A percentile compares a stretch with the other conserved stretches of the same genome.
phyloP scores from a whole-genome alignment of 352 stramenopile genomes.

The Ophiocytium majus region DNA sequence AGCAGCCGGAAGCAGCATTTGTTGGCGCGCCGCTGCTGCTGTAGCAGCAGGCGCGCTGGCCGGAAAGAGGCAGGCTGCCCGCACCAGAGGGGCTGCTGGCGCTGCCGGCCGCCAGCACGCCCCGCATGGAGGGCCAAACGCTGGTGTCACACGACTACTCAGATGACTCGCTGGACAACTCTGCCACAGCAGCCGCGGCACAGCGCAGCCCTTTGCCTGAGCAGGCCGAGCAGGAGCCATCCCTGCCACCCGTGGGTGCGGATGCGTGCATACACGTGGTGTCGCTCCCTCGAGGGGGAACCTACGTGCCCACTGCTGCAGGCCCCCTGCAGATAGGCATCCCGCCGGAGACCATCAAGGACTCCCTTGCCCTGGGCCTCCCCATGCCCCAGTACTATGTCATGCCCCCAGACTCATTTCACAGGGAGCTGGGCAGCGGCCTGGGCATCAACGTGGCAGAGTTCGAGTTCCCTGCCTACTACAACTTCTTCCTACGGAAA shows the following conservation, averaged over 20 bases:
- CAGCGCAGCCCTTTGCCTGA: too few species aligned
- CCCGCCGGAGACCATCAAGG: slow-evolving; percentile 94
- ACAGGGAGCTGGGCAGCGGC: slow-evolving; percentile 83
- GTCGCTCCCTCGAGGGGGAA: slow-evolving; percentile 38
- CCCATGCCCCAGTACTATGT: slow-evolving; percentile 88
- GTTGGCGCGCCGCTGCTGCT: too few species aligned
- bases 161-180: too few species aligned
- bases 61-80: too few species aligned
- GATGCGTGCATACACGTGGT: slow-evolving; percentile 29
- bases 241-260: neutral
- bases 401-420: slow-evolving; percentile 88
- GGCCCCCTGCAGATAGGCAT: slow-evolving; percentile 72
- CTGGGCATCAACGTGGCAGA: slow-evolving; percentile 92
- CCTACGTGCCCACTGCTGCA: slow-evolving; percentile 36
- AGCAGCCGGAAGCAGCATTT: too few species aligned
- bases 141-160: too few species aligned
- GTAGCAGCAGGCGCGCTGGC: too few species aligned
- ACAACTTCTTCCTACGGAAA: slow-evolving; percentile 88
- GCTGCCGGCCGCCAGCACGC: too few species aligned
- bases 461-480: slow-evolving; percentile 95
- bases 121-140: too few species aligned
- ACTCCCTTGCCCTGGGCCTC: slow-evolving; percentile 88
- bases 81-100: too few species aligned
- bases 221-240: neutral
- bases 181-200: too few species aligned